Evolutionary conservation across 176 grass and related monocot genomes (phyloP).

Genomic region (Carex cristatella): DNA sequence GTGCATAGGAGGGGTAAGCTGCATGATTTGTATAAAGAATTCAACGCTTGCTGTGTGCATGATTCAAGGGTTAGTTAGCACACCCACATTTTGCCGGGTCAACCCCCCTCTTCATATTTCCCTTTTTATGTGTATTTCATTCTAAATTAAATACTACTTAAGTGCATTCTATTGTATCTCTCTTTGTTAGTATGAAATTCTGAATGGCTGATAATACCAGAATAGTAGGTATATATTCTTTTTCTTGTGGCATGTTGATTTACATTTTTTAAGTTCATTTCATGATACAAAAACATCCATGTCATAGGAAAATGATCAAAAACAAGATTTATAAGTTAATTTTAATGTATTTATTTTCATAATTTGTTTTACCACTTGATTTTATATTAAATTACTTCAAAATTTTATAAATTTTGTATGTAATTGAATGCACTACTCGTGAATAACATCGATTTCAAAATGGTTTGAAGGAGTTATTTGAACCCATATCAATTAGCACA

Average conservation of each 20-base stretch:
- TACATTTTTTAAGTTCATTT: not conserved
- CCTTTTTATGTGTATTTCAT: not conserved
- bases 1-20: constrained; percentile 41
- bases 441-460: too few species aligned
- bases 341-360: too few species aligned
- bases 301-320: not conserved
- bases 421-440: too few species aligned
- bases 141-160: not conserved
- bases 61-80: constrained; percentile 77
- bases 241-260: not conserved
- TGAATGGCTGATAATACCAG: not conserved
- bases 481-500: not conserved
- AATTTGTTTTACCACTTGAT: too few species aligned
- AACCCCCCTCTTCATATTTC: constrained; percentile 13
- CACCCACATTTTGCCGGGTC: constrained; percentile 73
- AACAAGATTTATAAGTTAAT: too few species aligned
- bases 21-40: constrained; percentile 90
- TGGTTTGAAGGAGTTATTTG: too few species aligned
- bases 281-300: not conserved
- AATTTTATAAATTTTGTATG: too few species aligned
- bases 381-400: too few species aligned
- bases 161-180: not conserved
- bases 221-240: not conserved
- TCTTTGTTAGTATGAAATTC: not conserved
- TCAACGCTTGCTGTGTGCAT: constrained; percentile 88